Conservation (phyloP, 1,139 yeast species). For the Blastobotrys buckinghamii region DNA sequence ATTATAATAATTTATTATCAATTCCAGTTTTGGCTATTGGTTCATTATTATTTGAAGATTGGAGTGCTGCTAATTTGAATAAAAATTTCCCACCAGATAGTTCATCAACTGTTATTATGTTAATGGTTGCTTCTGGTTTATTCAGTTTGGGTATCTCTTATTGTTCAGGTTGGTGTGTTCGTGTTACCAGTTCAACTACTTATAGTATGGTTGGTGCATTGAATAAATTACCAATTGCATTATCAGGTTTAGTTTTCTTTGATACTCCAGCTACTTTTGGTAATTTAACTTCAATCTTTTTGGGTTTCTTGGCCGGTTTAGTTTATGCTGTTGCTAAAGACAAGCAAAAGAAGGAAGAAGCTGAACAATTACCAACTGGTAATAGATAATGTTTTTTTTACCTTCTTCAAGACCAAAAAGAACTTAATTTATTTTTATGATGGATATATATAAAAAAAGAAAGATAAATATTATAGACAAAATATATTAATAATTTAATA, state of each 20-base stretch:
- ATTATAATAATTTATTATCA: slow-evolving; percentile 88
- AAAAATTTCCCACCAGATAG: slow-evolving; percentile 71
- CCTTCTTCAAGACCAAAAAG: no score
- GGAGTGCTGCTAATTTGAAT: slow-evolving; percentile 75
- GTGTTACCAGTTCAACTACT: slow-evolving; percentile 97
- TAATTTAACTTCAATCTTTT: slow-evolving; percentile 81
- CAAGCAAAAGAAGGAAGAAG: slow-evolving; percentile 54
- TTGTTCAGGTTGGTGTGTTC: slow-evolving; percentile 99
- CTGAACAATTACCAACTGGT: background rate
- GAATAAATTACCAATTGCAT: slow-evolving; percentile 95
- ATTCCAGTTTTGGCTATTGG: slow-evolving; percentile 77
- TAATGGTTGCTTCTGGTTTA: slow-evolving; percentile 89
- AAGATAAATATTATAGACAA: background rate
- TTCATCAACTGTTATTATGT: slow-evolving; percentile 59
- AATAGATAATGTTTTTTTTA: no score
- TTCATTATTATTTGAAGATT: slow-evolving; percentile 80
- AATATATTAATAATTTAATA: background rate
- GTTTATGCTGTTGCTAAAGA: slow-evolving; percentile 92
- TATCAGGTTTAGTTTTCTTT: slow-evolving; percentile 88
- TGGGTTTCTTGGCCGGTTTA: slow-evolving; percentile 91
- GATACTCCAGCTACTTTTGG: slow-evolving; percentile 92
- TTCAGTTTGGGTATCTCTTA: slow-evolving; percentile 95
- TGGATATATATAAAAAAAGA: no score
- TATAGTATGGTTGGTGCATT: slow-evolving; percentile 99
- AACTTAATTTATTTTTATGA: no score